Conservation (phyloP, 2,329 filamentous ascomycete genomes). For the Sporothrix brasiliensis region DNA sequence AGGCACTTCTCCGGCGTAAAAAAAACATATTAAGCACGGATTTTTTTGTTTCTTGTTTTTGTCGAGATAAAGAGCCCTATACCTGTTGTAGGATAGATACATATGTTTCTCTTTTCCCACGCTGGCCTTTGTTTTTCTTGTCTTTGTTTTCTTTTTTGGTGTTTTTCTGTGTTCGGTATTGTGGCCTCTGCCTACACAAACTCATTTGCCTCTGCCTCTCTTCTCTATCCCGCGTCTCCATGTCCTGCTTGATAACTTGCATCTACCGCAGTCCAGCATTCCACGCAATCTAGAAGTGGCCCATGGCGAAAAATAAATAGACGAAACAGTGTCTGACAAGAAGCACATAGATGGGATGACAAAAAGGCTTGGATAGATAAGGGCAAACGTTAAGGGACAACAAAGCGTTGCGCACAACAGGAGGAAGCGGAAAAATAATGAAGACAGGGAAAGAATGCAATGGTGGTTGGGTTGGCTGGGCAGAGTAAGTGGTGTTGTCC, state of each 20-base stretch:
- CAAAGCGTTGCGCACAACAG: slow-evolving; percentile 7
- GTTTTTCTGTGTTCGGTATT: neutral
- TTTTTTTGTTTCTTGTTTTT: neutral
- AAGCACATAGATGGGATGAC: neutral
- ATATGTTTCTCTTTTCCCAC: neutral
- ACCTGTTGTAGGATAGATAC: slow-evolving; percentile 19
- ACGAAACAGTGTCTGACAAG: neutral
- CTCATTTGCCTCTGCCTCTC: neutral
- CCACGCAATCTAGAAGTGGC: slow-evolving; percentile 12
- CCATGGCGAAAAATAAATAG: neutral
- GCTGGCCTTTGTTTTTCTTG: neutral
- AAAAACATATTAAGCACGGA: neutral
- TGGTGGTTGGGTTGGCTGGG: neutral
- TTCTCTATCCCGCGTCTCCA: neutral
- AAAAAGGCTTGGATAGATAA: neutral
- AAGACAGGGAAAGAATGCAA: neutral
- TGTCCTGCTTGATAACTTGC: slow-evolving; percentile 4
- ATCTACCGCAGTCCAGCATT: slow-evolving; percentile 10
- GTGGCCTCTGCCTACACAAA: neutral
- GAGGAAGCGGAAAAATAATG: too few relatives aligned
- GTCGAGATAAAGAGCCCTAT: slow-evolving; percentile 16
- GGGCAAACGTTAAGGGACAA: neutral
- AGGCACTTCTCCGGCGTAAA: neutral
- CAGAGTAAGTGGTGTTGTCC: neutral
- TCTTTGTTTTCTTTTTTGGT: neutral